Evolutionary conservation across 345 rosid species (phyloP).

Genomic region (Eucalyptus grandis): DNA sequence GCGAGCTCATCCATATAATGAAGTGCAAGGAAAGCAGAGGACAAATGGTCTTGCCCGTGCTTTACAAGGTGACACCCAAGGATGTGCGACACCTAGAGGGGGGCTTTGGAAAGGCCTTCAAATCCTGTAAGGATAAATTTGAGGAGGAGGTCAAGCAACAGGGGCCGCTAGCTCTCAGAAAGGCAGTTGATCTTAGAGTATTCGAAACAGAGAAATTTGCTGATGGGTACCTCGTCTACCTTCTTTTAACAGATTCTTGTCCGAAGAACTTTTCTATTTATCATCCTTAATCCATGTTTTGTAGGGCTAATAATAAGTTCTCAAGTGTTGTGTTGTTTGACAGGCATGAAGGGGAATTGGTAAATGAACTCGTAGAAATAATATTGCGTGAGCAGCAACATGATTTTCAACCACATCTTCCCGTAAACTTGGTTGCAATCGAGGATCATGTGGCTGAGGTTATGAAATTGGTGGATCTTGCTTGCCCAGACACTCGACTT

Average conservation of each 20-base stretch:
- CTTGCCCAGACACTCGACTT: no score
- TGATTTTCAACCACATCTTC: not conserved
- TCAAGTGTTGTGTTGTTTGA: not conserved
- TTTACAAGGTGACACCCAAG: not conserved
- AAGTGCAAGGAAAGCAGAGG: not conserved
- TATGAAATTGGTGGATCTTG: rapidly evolving
- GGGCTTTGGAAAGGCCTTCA: rapidly evolving
- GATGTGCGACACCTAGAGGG: rapidly evolving
- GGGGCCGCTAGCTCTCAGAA: not conserved
- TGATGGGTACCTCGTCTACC: not conserved
- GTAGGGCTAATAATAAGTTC: not conserved
- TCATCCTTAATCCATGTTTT: rapidly evolving
- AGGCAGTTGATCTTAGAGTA: not conserved
- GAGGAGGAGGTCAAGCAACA: not conserved
- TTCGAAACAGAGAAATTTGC: not conserved
- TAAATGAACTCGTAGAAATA: not conserved
- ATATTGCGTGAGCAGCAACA: not conserved
- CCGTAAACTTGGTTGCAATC: not conserved
- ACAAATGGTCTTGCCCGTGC: not conserved
- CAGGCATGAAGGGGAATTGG: not conserved
- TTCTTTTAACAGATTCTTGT: not conserved
- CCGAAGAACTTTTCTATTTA: no score
- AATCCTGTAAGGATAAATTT: rapidly evolving
- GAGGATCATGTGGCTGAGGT: not conserved
- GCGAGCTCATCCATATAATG: not conserved